Conservation (phyloP, 371 early-diverging fungal species). For the Mortierella sp. region DNA sequence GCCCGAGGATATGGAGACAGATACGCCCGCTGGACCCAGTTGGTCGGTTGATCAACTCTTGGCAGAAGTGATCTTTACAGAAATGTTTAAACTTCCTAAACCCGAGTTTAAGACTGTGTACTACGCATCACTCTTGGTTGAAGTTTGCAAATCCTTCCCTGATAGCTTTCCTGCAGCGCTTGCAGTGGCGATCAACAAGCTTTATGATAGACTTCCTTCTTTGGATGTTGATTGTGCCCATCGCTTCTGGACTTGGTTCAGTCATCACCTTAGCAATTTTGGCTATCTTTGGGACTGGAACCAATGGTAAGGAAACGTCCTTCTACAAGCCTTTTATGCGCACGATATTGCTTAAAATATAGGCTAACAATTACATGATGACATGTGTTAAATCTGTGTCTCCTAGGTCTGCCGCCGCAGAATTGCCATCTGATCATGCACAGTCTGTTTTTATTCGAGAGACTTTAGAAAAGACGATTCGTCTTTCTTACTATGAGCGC, state of each 20-base stretch:
- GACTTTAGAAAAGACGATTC: slow-evolving; percentile 82
- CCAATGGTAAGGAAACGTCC: slow-evolving; percentile 72
- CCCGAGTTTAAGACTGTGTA: slow-evolving; percentile 78
- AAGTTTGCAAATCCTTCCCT: slow-evolving; percentile 82
- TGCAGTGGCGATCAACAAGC: slow-evolving; percentile 63
- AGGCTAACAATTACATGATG: too few species aligned
- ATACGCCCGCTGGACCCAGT: slow-evolving; percentile 34
- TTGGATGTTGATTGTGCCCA: slow-evolving; percentile 91
- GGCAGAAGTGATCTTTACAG: slow-evolving; percentile 66
- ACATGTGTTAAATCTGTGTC: neutral
- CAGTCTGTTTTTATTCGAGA: slow-evolving; percentile 81
- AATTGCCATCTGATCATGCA: slow-evolving; percentile 62
- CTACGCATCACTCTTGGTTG: slow-evolving; percentile 85
- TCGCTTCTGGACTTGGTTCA: slow-evolving; percentile 89
- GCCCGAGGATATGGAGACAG: slow-evolving; percentile 35
- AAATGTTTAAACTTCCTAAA: slow-evolving; percentile 78
- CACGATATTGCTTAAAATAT: too few species aligned
- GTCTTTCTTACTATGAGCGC: slow-evolving; percentile 91
- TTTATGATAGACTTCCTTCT: slow-evolving; percentile 74
- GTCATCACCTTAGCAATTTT: slow-evolving; percentile 94
- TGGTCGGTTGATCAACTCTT: slow-evolving; percentile 45
- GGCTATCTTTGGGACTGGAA: slow-evolving; percentile 93
- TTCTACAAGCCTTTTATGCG: neutral
- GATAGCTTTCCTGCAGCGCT: slow-evolving; percentile 73
- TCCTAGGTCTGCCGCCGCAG: slow-evolving; percentile 61